These are phyloP conservation scores for Penicillium pancosmium DNA, from an alignment of 495 filamentous ascomycete species.

Conservation along the genomic window DNA sequence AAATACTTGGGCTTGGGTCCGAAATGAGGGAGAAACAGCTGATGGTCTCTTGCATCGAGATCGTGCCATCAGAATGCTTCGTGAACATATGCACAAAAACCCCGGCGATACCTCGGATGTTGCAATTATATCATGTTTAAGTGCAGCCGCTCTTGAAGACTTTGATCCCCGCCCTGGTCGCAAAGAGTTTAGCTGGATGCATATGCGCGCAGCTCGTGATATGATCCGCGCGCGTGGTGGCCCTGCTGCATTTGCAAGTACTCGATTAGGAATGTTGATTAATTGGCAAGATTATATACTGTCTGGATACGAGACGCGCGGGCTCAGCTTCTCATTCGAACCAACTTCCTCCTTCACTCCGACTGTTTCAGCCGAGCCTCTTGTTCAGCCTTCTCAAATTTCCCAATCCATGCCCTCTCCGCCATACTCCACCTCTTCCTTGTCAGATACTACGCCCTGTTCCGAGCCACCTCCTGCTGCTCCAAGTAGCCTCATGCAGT, in stretches of 20 bases:
- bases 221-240: conserved; percentile 45
- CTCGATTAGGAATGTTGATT: conserved; percentile 43
- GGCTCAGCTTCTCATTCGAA: conserved; percentile 39
- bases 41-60: conserved; percentile 33
- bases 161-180: conserved; percentile 43
- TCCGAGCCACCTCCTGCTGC: conserved; percentile 3
- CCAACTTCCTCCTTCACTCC: conserved; percentile 3
- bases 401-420: conserved; percentile 26
- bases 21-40: conserved; percentile 32
- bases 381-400: conserved; percentile 6
- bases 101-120: conserved; percentile 39
- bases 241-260: conserved; percentile 38
- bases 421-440: conserved; percentile 27
- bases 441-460: conserved; percentile 12
- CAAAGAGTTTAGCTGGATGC: conserved; percentile 42
- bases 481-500: background rate
- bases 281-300: conserved; percentile 50
- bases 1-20: conserved; percentile 43
- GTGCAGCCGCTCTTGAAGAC: conserved; percentile 45
- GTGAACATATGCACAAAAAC: conserved; percentile 30
- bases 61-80: conserved; percentile 37
- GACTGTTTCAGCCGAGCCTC: background rate
- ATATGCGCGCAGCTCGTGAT: conserved; percentile 43
- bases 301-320: conserved; percentile 41
- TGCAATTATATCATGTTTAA: conserved; percentile 42